Conservation (phyloP, 176 grass and related monocot genomes). For the Oryza officinalis region DNA sequence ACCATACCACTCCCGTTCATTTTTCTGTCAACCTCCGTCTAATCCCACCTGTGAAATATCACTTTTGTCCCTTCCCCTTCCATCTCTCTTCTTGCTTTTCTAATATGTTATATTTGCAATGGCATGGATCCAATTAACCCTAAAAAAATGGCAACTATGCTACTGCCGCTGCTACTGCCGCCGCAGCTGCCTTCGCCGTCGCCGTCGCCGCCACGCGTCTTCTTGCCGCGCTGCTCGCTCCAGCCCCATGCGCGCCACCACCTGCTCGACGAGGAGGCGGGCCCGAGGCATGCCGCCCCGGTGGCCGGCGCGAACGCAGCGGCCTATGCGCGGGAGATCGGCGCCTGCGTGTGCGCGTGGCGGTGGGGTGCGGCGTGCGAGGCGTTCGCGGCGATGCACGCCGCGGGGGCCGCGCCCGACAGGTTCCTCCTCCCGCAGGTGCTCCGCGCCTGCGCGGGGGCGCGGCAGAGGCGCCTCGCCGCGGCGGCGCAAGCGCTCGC, state of each 20-base stretch:
- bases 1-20: too few species aligned
- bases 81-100: too few species aligned
- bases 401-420: constrained; percentile 48
- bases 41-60: too few species aligned
- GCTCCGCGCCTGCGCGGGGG: constrained; percentile 62
- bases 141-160: constrained; percentile 51
- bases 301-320: constrained; percentile 14
- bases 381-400: constrained; percentile 49
- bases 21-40: too few species aligned
- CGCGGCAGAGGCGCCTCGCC: constrained; percentile 21
- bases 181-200: too few species aligned
- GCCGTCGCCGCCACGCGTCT: not conserved
- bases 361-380: constrained; percentile 50
- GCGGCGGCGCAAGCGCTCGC: constrained; percentile 55
- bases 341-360: constrained; percentile 43
- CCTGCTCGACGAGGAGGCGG: constrained; percentile 15
- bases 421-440: constrained; percentile 72
- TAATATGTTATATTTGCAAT: too few species aligned
- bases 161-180: not conserved
- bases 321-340: constrained; percentile 50
- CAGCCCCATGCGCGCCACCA: constrained; percentile 16
- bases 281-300: constrained; percentile 4
- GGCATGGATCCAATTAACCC: too few species aligned
- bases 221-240: constrained; percentile 25
- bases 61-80: too few species aligned